These are phyloP conservation scores for Pseudisothecium myosuroides DNA, from an alignment of 225 moss, liverwort and hornwort genomes.

Conservation along the genomic window DNA sequence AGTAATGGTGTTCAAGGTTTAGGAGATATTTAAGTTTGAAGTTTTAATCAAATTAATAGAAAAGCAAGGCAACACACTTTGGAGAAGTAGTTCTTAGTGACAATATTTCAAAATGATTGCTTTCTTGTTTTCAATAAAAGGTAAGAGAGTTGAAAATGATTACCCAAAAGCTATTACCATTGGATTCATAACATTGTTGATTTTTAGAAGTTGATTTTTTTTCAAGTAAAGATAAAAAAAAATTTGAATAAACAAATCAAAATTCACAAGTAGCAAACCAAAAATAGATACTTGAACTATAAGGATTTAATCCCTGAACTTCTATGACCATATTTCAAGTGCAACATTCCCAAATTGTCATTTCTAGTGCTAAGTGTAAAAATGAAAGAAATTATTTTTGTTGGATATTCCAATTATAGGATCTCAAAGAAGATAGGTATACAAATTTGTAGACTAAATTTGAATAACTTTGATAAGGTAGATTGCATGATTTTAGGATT, in stretches of 20 bases:
- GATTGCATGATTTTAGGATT: neutral
- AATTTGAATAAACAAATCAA: rapidly evolving
- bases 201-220: neutral
- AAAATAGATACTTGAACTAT: neutral
- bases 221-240: too few relatives aligned
- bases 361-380: neutral
- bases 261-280: rapidly evolving
- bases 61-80: rapidly evolving
- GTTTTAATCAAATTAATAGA: neutral
- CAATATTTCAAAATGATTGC: neutral
- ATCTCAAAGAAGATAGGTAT: neutral
- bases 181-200: neutral
- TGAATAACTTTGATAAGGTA: neutral
- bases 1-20: rapidly evolving
- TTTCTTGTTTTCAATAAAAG: neutral
- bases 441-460: neutral
- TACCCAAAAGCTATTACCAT: neutral
- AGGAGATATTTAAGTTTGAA: neutral
- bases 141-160: neutral
- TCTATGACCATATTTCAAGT: neutral
- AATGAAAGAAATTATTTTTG: neutral
- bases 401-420: neutral
- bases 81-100: neutral
- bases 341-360: neutral
- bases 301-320: rapidly evolving